Evolutionary conservation across 768 basidiomycete species (phyloP), one percentile per base, ranked within the genome.

Genomic region (Sporobolomyces pararoseus): DNA sequence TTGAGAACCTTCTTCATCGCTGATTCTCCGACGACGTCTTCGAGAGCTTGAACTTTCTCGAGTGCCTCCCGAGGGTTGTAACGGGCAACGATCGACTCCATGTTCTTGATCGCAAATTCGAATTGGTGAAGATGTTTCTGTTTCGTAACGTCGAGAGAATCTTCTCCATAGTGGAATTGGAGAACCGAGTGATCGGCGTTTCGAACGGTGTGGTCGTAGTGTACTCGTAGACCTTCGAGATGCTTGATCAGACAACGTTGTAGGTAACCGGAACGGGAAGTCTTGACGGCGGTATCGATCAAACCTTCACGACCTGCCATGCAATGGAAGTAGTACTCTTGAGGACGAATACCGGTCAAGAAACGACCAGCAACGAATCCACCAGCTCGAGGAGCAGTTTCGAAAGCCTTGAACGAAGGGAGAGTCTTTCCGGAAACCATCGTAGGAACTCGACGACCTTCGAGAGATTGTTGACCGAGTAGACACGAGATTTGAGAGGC

Each of bases 311-410:
- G 86, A 61, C 96, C 96, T 66, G 96, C 96, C 96, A 99, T 99
- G 78, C 96, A 98, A 81, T 99, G 96, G 84, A 99, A 99, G 82
- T 96, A 99, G 81, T 97, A 99, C 79, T 99, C 96, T 79, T 99
- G 96, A 0, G 96, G 96, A 75, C 89, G 90, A 79, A 99, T 87
- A 63, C 96, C 96, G 10, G 96, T 98, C 83, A 99, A 85, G 84
- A 99, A 99, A 42, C 96, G 91, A 79, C 95, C 96, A 19, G 91
- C 93, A 53, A 99, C 90, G 79, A 95, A 99, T 12, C 96, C 96
- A 77, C 96, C 96, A 17, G 96, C 95, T 70, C 97, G 91, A 7
- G 96, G 93, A 70, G 88, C 89, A n/a, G 96, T 97, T 80, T 98
- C 96, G 80, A 97, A 98, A 0, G 94, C 83, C 77, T 89, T 88